Evolutionary conservation across 768 basidiomycete species (phyloP).

Genomic region (Infundibulicybe gibba): DNA sequence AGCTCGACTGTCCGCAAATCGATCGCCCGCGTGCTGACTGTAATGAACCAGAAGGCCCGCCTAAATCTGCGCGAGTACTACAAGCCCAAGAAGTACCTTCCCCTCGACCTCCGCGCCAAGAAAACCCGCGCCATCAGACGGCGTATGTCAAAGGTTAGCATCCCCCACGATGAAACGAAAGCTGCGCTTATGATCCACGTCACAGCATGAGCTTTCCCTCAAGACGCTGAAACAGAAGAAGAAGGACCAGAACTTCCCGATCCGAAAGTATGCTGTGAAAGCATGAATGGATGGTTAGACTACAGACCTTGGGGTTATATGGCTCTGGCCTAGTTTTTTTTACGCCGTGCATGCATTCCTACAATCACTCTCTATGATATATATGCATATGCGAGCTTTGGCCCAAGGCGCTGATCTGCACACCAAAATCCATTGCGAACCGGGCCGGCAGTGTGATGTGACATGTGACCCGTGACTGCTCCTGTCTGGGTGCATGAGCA

Average conservation of each 20-base stretch:
- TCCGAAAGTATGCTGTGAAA: slow-evolving; percentile 94
- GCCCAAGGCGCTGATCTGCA: slow-evolving; percentile 3
- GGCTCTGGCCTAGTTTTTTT: slow-evolving; percentile 8
- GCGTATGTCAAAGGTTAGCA: slow-evolving; percentile 81
- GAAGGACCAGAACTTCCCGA: slow-evolving; percentile 92
- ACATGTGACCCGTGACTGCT: too few species aligned
- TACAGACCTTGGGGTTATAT: not conserved
- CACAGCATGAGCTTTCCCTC: slow-evolving; percentile 74
- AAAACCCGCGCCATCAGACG: slow-evolving; percentile 98
- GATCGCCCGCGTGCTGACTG: slow-evolving; percentile 96
- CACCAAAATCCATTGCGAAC: too few species aligned
- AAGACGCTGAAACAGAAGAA: slow-evolving; percentile 94
- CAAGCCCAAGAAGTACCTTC: slow-evolving; percentile 94
- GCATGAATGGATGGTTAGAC: slow-evolving; percentile 44
- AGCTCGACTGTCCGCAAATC: slow-evolving; percentile 98
- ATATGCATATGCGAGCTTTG: not conserved
- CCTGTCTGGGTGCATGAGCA: too few species aligned
- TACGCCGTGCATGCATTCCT: not conserved
- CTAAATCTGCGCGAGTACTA: slow-evolving; percentile 97
- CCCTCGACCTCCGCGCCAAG: slow-evolving; percentile 96
- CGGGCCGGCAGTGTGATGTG: not conserved
- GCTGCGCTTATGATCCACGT: not conserved
- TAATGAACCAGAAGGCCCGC: slow-evolving; percentile 97
- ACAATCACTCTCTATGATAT: not conserved
- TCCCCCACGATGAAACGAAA: not conserved